Conservation (phyloP, 352 stramenopile genomes). For the Globisporangium barbulae region DNA sequence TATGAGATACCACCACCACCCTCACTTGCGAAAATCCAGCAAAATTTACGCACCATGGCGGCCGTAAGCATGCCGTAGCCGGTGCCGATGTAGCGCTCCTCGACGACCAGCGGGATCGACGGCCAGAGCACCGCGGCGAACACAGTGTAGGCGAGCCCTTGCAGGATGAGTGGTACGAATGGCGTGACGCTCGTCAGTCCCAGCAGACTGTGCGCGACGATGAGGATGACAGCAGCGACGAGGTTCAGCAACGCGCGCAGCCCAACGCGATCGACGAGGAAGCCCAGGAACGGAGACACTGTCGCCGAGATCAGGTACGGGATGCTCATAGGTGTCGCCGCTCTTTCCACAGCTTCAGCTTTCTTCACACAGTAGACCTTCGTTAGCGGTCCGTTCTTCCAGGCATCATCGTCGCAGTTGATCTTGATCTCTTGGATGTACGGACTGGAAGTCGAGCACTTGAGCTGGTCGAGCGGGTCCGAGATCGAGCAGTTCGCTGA, state of each 20-base stretch:
- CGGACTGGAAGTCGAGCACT: slow-evolving; percentile 54
- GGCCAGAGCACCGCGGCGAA: slow-evolving; percentile 79
- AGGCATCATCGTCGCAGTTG: slow-evolving; percentile 77
- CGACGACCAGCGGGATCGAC: slow-evolving; percentile 35
- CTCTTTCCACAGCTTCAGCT: slow-evolving; percentile 51
- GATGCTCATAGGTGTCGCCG: slow-evolving; percentile 89
- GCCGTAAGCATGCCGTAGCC: slow-evolving; percentile 18
- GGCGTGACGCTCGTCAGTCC: slow-evolving; percentile 39
- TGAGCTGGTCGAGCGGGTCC: slow-evolving; percentile 47
- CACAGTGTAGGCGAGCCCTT: slow-evolving; percentile 79
- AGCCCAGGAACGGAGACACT: slow-evolving; percentile 88
- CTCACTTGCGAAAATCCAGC: background rate
- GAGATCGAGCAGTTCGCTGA: slow-evolving; percentile 73
- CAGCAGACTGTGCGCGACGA: slow-evolving; percentile 85
- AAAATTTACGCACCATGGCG: slow-evolving; percentile 11
- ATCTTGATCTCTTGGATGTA: slow-evolving; percentile 67
- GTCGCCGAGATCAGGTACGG: slow-evolving; percentile 91
- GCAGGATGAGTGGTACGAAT: slow-evolving; percentile 58
- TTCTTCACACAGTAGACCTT: slow-evolving; percentile 63
- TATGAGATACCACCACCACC: slow-evolving; percentile 41
- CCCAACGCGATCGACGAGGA: slow-evolving; percentile 89
- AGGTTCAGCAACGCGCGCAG: slow-evolving; percentile 79
- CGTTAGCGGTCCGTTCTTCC: slow-evolving; percentile 62
- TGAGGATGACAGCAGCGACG: slow-evolving; percentile 71
- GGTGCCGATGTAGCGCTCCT: slow-evolving; percentile 19